Evolutionary conservation across 495 filamentous ascomycete species (phyloP).

Genomic region (Xanthoparmelia taractica): DNA sequence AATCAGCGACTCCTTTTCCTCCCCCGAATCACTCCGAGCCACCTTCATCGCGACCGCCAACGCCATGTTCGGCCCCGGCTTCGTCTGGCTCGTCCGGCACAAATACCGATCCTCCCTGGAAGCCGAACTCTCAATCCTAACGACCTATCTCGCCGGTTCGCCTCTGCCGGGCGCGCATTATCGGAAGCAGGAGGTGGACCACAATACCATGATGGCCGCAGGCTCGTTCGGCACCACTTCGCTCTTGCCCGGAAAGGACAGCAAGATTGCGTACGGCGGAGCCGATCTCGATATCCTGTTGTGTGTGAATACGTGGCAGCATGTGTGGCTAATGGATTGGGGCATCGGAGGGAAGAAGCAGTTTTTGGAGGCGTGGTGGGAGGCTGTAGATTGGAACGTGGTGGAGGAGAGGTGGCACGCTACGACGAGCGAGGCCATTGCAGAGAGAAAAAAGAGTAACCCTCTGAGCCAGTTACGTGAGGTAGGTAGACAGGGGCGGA

Average conservation of each 20-base stretch:
- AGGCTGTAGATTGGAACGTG: slow-evolving; percentile 71
- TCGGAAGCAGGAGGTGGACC: slow-evolving; percentile 69
- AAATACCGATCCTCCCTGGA: slow-evolving; percentile 33
- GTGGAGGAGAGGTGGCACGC: slow-evolving; percentile 38
- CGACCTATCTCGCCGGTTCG: slow-evolving; percentile 85
- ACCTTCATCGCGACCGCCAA: slow-evolving; percentile 75
- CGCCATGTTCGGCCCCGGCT: slow-evolving; percentile 94
- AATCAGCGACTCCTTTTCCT: slow-evolving; percentile 64
- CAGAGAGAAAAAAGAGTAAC: neutral
- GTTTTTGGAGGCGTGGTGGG: slow-evolving; percentile 80
- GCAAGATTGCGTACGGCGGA: slow-evolving; percentile 56
- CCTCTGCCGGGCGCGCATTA: slow-evolving; percentile 80
- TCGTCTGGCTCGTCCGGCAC: slow-evolving; percentile 77
- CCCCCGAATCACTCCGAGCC: slow-evolving; percentile 66
- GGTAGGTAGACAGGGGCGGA: neutral
- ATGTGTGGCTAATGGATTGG: slow-evolving; percentile 82
- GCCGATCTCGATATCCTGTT: slow-evolving; percentile 65
- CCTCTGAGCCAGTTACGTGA: neutral
- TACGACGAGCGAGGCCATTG: neutral
- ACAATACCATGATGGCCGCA: slow-evolving; percentile 52
- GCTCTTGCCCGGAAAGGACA: slow-evolving; percentile 35
- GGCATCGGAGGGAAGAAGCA: slow-evolving; percentile 69
- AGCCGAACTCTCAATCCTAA: slow-evolving; percentile 59
- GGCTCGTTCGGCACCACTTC: slow-evolving; percentile 41
- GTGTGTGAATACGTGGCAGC: slow-evolving; percentile 94